Evolutionary conservation across 2,329 filamentous ascomycete species (phyloP).

Genomic region (Didymella pinodella): DNA sequence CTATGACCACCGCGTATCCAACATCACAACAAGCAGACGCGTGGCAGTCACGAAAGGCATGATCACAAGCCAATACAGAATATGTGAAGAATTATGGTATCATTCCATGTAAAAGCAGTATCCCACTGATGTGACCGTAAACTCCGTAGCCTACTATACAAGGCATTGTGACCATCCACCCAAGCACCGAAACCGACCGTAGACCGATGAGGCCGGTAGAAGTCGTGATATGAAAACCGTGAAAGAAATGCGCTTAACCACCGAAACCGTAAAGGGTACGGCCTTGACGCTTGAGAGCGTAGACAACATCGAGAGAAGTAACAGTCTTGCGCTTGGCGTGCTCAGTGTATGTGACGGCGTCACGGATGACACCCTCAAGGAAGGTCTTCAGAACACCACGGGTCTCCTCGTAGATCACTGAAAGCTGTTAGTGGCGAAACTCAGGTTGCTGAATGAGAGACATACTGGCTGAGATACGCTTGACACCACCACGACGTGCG

Average conservation of each 20-base stretch:
- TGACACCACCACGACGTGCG: conserved; percentile 62
- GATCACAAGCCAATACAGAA: not conserved
- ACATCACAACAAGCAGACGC: conserved; percentile 18
- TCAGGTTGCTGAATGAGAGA: conserved; percentile 15
- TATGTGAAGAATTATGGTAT: conserved; percentile 46
- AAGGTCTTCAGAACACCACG: conserved; percentile 80
- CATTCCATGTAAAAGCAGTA: conserved; percentile 45
- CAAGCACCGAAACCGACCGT: conserved; percentile 68
- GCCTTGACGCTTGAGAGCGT: conserved; percentile 70
- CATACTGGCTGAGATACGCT: conserved; percentile 62
- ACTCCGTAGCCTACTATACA: conserved; percentile 48
- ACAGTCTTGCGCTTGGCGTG: conserved; percentile 84
- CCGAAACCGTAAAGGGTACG: conserved; percentile 86
- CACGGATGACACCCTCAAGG: conserved; percentile 78
- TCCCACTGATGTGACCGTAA: conserved; percentile 42
- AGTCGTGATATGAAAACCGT: conserved; percentile 50
- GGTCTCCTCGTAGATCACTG: conserved; percentile 81
- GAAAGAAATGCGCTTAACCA: conserved; percentile 67
- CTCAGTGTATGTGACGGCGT: conserved; percentile 80
- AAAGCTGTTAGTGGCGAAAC: conserved; percentile 35
- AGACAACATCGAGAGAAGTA: conserved; percentile 71
- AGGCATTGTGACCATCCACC: conserved; percentile 45
- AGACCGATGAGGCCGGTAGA: conserved; percentile 47
- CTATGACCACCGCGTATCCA: conserved; percentile 20
- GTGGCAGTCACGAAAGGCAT: conserved; percentile 1